Conservation (phyloP, 164 flowering plant species). For the Saururus chinensis region DNA sequence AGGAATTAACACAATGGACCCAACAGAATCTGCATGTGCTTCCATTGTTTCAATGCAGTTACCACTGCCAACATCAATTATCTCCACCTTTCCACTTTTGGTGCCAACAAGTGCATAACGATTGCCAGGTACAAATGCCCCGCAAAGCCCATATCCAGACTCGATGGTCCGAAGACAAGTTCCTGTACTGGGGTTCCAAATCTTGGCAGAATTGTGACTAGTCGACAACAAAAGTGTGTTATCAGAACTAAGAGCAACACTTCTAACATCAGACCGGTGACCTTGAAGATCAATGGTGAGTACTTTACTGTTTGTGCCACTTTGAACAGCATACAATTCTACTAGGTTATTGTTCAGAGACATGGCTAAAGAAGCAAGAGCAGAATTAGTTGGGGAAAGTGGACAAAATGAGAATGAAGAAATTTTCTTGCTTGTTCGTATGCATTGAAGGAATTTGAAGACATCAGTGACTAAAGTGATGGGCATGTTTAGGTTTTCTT, state of each 20-base stretch:
- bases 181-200: conserved; percentile 94
- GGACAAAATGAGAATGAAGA: conserved; percentile 81
- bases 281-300: conserved; percentile 74
- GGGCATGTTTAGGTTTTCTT: conserved; percentile 20
- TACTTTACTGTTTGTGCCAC: conserved; percentile 28
- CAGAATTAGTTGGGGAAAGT: conserved; percentile 30
- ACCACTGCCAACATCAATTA: conserved; percentile 83
- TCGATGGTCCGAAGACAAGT: conserved; percentile 86
- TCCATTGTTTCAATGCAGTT: conserved; percentile 54
- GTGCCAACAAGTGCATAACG: conserved; percentile 89
- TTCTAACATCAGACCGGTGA: conserved; percentile 86
- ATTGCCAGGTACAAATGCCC: conserved; percentile 65
- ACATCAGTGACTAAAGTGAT: conserved; percentile 56
- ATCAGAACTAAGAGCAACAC: conserved; percentile 87
- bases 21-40: conserved; percentile 70
- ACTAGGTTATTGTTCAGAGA: conserved; percentile 76
- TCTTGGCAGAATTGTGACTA: conserved; percentile 73
- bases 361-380: conserved; percentile 60
- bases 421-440: conserved; percentile 74
- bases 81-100: conserved; percentile 71
- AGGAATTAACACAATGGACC: conserved; percentile 58
- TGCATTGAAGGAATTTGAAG: conserved; percentile 63
- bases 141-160: conserved; percentile 78
- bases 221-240: conserved; percentile 85
- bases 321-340: conserved; percentile 63